Evolutionary conservation across 2,329 filamentous ascomycete genomes (phyloP), one percentile per base, ranked within the genome.

Genomic region (Talaromyces funiculosus): DNA sequence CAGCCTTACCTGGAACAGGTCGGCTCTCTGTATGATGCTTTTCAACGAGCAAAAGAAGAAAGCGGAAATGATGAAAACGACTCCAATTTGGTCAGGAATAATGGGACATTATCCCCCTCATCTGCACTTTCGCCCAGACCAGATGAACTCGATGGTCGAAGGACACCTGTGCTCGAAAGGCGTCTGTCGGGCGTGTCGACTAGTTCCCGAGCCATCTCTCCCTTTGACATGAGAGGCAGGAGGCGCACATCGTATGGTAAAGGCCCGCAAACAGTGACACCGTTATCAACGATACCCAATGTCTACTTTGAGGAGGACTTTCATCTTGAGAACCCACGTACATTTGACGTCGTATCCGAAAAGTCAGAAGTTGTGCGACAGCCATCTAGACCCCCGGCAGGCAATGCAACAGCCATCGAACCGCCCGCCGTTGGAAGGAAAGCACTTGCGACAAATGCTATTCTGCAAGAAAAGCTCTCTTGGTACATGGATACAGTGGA

Each of bases 401-500:
- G 79, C 3, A 90, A 87, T 71, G 86, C 85, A 4, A 80, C 78
- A 55, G 77, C 82, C 0, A 76, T 82, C 22, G 82, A 82, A 10
- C 86, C 89, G 7, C 72, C 78, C 45, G 73, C 75, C 18, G 75
- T 77, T 12, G 81, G 80, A 8, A 85, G 93, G 62, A 97, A 97
- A 72, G 90, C 90, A 1, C 80, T 99, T 29, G 93, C 93, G 7
- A 97, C 92, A 0, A 99, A 99, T 75, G 94, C 94, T 0, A 99
- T 99, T 61, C 75, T 99, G 37, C 94, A 99, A 72, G 94, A 99
- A 75, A 99, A 99, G 75, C 80, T 99, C 12, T 97, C 94, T 0
- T 99, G 94, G 94, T 99, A 99, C 73, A 96, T 99, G 92, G 94
- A 99, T 72, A 99, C 94, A 0, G 92, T 99, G 22, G 94, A 99